These are phyloP conservation scores for Porogramme epimiltina DNA, from an alignment of 1,284 basidiomycete species.

Conservation along the genomic window DNA sequence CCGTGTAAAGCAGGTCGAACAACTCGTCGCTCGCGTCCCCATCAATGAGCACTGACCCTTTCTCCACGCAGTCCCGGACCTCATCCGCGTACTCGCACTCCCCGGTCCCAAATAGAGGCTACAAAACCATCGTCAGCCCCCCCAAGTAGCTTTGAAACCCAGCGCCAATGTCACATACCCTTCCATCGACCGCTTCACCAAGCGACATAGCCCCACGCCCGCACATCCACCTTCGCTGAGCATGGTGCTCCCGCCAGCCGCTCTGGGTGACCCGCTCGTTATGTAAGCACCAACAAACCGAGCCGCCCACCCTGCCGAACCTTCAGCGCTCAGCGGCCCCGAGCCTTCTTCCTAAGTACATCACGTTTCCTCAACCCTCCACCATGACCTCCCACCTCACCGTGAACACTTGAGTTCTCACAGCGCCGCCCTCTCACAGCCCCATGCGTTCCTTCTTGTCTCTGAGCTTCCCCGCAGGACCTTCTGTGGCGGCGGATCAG, in stretches of 20 bases:
- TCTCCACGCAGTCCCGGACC: conserved; percentile 2
- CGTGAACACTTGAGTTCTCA: no score
- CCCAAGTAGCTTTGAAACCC: no score
- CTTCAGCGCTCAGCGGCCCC: no score
- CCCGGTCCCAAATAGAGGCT: conserved; percentile 19
- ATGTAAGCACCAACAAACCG: no score
- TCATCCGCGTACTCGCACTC: conserved; percentile 1
- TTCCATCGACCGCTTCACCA: conserved; percentile 57
- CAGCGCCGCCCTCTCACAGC: no score
- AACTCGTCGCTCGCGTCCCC: not conserved
- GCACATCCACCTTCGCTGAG: conserved; percentile 43
- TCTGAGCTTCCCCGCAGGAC: no score
- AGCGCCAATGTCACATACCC: conserved; percentile 1
- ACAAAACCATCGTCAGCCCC: not conserved
- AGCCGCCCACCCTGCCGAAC: no score
- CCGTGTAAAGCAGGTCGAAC: not conserved
- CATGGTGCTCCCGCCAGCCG: conserved; percentile 43
- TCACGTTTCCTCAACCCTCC: no score
- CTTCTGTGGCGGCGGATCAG: no score
- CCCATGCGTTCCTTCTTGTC: no score
- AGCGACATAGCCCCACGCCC: conserved; percentile 56
- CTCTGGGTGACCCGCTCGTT: conserved; percentile 64
- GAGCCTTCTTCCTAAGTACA: no score
- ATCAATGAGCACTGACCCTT: conserved; percentile 1
- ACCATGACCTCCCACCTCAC: no score